These are phyloP conservation scores for Pisolithus thermaeus DNA, from an alignment of 1,284 basidiomycete genomes.

Conservation along the genomic window DNA sequence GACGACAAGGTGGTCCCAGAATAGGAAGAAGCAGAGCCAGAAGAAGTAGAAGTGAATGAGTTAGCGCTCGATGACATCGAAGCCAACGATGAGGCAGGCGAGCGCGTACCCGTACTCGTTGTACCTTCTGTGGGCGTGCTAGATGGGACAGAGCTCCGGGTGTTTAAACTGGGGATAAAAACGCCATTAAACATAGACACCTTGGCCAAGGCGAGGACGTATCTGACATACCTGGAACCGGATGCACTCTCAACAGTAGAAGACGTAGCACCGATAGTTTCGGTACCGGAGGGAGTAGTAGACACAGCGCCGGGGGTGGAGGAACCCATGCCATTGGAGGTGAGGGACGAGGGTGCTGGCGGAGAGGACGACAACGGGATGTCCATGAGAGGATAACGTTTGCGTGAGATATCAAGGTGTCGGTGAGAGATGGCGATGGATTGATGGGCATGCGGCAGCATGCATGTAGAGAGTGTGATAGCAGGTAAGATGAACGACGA, in stretches of 20 bases:
- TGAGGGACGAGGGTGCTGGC: background rate
- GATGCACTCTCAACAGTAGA: background rate
- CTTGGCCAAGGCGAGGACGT: background rate
- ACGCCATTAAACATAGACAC: background rate
- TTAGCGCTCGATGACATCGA: slow-evolving; percentile 1
- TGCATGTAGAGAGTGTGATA: slow-evolving; percentile 20
- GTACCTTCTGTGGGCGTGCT: background rate
- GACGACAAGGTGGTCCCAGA: background rate
- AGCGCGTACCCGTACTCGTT: slow-evolving; percentile 1
- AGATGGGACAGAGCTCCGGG: background rate
- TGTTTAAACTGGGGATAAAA: background rate
- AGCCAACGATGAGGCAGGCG: slow-evolving; percentile 1
- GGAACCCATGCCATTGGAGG: background rate
- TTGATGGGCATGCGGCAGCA: slow-evolving; percentile 23
- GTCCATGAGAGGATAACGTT: slow-evolving; percentile 5
- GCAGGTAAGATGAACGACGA: slow-evolving; percentile 10
- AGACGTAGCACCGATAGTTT: background rate
- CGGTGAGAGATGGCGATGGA: slow-evolving; percentile 15
- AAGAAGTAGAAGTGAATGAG: background rate
- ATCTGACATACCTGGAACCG: background rate
- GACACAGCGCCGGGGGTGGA: background rate
- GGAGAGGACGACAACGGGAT: background rate
- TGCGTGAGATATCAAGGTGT: slow-evolving; percentile 7
- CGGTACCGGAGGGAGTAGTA: background rate
- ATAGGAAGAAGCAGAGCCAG: background rate